phyloP scores from a whole-genome alignment of 148 eudicot genomes.

The Vaccinium vitisidaea region DNA sequence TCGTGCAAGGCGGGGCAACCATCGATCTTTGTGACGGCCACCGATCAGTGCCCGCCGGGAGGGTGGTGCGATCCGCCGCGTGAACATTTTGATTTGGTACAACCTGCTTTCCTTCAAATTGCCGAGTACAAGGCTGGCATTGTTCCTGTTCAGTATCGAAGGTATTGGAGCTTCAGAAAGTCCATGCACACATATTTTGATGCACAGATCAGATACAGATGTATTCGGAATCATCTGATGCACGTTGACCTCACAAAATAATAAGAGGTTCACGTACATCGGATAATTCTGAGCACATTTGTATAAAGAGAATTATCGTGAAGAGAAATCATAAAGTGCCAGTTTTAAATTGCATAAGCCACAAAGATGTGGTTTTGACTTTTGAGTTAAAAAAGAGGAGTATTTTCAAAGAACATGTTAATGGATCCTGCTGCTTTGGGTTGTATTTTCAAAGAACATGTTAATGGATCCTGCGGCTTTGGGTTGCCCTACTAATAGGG shows the following conservation, averaged over 20 bases:
- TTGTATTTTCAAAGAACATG: too few relatives aligned
- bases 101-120: slow-evolving; percentile 40
- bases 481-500: neutral
- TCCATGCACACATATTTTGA: neutral
- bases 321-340: too few relatives aligned
- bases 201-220: too few relatives aligned
- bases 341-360: too few relatives aligned
- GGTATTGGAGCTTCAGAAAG: slow-evolving; percentile 17
- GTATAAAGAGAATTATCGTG: too few relatives aligned
- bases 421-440: too few relatives aligned
- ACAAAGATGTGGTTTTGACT: too few relatives aligned
- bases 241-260: neutral
- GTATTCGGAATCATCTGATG: neutral
- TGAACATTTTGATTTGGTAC: slow-evolving; percentile 43
- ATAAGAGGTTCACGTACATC: neutral
- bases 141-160: slow-evolving; percentile 42
- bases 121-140: slow-evolving; percentile 45
- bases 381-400: too few relatives aligned
- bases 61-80: slow-evolving; percentile 63
- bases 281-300: neutral
- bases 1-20: slow-evolving; percentile 31
- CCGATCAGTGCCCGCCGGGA: slow-evolving; percentile 54
- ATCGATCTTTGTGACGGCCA: slow-evolving; percentile 39
- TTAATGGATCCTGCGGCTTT: too few relatives aligned
- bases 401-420: too few relatives aligned